Evolutionary conservation across 768 basidiomycete species (phyloP).

Genomic region (Russula ochroleuca): DNA sequence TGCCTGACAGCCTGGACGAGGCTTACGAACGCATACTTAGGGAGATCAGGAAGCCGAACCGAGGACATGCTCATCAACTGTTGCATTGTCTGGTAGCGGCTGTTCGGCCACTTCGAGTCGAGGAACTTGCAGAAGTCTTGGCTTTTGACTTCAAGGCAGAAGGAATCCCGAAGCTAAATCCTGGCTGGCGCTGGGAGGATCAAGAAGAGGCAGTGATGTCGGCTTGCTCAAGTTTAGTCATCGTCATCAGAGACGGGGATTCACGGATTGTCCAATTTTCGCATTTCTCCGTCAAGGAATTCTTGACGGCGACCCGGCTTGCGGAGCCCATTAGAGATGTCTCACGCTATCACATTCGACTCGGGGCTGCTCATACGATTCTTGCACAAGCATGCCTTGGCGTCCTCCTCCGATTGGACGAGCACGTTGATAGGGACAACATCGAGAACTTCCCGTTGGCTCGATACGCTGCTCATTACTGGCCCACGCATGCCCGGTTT

Average conservation of each 20-base stretch:
- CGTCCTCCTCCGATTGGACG: neutral
- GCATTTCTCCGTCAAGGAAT: slow-evolving; percentile 3
- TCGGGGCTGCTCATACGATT: neutral
- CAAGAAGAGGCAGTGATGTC: no score
- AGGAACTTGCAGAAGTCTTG: no score
- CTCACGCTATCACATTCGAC: neutral
- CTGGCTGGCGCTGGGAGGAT: no score
- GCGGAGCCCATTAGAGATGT: neutral
- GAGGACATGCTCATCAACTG: no score
- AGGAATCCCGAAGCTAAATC: no score
- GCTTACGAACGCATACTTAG: no score
- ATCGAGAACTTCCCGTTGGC: neutral
- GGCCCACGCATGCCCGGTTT: neutral
- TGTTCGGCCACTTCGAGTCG: no score
- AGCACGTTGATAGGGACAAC: neutral
- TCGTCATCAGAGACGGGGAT: neutral
- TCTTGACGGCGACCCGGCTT: neutral
- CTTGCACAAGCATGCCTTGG: neutral
- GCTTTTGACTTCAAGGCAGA: no score
- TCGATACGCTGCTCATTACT: neutral
- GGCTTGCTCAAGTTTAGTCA: no score
- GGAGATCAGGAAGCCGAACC: no score
- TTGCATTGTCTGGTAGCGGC: no score
- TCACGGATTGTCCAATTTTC: neutral
- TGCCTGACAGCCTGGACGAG: no score